Percentiles rank a stretch among this genome's conserved stretches.
phyloP scores from a whole-genome alignment of 768 basidiomycete species.

The Tricholoma saponaceum region DNA sequence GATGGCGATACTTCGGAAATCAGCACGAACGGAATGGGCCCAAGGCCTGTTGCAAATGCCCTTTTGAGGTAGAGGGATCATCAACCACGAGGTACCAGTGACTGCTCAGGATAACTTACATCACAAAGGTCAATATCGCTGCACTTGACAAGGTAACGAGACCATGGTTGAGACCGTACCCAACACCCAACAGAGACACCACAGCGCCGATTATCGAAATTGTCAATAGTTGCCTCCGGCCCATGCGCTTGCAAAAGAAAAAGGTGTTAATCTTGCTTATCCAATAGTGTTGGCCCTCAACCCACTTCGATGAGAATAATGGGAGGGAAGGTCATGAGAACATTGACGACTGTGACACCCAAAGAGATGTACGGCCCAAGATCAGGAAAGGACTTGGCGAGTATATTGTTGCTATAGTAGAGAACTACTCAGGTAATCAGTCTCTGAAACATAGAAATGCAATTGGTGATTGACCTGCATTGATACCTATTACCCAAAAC shows the following conservation, averaged over 20 bases:
- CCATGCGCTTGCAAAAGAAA: conserved; percentile 50
- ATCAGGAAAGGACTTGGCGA: conserved; percentile 74
- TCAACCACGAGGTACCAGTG: background rate
- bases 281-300: background rate
- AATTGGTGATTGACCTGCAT: conserved; percentile 46
- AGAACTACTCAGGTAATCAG: conserved; percentile 48
- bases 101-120: conserved; percentile 39
- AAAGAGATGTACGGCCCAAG: conserved; percentile 80
- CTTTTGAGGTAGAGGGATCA: conserved; percentile 29
- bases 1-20: conserved; percentile 85
- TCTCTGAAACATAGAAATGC: background rate
- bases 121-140: conserved; percentile 76
- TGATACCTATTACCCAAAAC: conserved; percentile 50
- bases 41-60: conserved; percentile 86
- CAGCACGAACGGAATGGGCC: conserved; percentile 91
- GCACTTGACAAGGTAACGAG: conserved; percentile 61
- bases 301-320: conserved; percentile 82
- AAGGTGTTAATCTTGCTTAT: background rate
- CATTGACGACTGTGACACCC: conserved; percentile 82
- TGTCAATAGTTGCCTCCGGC: conserved; percentile 65
- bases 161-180: conserved; percentile 64
- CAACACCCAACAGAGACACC: conserved; percentile 61
- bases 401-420: conserved; percentile 89
- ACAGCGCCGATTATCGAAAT: conserved; percentile 66
- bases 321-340: conserved; percentile 79